Evolutionary conservation across 2,329 filamentous ascomycete species (phyloP), one percentile per base, ranked within the genome.

Genomic region (Colletotrichum tropicicola): DNA sequence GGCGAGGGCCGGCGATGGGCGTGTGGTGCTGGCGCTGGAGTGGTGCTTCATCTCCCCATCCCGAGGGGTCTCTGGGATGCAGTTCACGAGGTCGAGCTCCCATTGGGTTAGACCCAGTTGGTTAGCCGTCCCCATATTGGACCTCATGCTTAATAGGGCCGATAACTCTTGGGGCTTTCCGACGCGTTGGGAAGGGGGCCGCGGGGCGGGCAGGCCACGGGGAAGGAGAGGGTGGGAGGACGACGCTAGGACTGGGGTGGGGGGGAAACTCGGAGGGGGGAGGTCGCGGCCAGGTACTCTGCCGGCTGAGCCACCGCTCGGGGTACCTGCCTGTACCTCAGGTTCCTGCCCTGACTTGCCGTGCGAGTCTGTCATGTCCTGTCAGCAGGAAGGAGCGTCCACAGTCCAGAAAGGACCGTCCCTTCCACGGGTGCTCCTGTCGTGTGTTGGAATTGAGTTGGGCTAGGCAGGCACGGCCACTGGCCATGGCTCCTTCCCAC

Each of bases 81-180:
- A 60, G 47, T 65, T 51, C 43, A 48, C 23, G 44, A 65, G 44
- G 43, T 32, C 44, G 28, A 23, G 23, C 44, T 61, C 44, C 49
- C 35, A 65, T 62, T 62, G 62, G 62, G 57, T 51, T 62, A 65
- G 49, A 19, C 44, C 28, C 37, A 52, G 57, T 39, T 61, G 62
- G 57, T 39, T 65, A 65, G 62, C 57, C 57, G 57, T 61, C 62
- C 62, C 62, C 62, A 61, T 65, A 23, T 65, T 65, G 57, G 19
- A 61, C 27, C 57, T 62, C 57, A 55, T 62, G 49, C 57, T 65
- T 56, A 65, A 65, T 30, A 65, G 62, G 62, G 57, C 62, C 62
- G 62, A 65, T 65, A 62, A 51, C 62, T 56, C 43, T 65, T 65
- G 49, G 44, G 49, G 35, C 44, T 55, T 65, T 53, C 61, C 61